These are phyloP conservation scores for Tolypocladium tropicale DNA, from an alignment of 2,329 filamentous ascomycete genomes.

Conservation along the genomic window DNA sequence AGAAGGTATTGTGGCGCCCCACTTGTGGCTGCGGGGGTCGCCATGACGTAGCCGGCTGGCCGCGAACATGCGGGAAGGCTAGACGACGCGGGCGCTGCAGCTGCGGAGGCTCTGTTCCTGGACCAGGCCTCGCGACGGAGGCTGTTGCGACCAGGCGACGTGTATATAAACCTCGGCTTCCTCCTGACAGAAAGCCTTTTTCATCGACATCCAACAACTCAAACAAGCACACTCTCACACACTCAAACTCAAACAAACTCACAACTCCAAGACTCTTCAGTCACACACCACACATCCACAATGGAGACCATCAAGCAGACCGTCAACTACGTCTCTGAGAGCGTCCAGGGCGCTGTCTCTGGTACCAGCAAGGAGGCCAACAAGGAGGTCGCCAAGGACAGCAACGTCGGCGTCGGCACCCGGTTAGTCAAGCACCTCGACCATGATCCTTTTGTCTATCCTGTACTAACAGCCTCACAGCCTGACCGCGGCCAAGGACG, in stretches of 20 bases:
- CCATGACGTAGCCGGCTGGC: not conserved
- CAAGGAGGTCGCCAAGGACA: slow-evolving; percentile 58
- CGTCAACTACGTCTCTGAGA: slow-evolving; percentile 61
- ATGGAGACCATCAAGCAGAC: slow-evolving; percentile 49
- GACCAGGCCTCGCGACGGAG: not conserved
- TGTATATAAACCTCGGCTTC: slow-evolving; percentile 7
- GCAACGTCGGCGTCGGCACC: slow-evolving; percentile 39
- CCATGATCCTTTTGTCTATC: not conserved
- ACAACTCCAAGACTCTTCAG: not conserved
- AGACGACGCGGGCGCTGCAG: no score
- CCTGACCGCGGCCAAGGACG: slow-evolving; percentile 36
- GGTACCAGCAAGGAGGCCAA: slow-evolving; percentile 59
- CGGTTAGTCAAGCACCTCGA: slow-evolving; percentile 30
- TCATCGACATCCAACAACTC: not conserved
- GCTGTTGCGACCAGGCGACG: not conserved
- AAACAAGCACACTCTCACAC: not conserved
- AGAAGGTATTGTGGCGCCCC: not conserved
- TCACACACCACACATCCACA: slow-evolving; percentile 17
- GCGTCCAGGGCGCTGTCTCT: slow-evolving; percentile 45
- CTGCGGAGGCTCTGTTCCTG: not conserved
- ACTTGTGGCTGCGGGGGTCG: not conserved
- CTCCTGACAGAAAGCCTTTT: not conserved
- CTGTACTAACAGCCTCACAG: slow-evolving; percentile 22
- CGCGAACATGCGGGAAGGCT: no score
- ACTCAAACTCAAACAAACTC: not conserved